Evolutionary conservation across 768 basidiomycete genomes (phyloP).

Genomic region (Hebeloma cylindrosporum): DNA sequence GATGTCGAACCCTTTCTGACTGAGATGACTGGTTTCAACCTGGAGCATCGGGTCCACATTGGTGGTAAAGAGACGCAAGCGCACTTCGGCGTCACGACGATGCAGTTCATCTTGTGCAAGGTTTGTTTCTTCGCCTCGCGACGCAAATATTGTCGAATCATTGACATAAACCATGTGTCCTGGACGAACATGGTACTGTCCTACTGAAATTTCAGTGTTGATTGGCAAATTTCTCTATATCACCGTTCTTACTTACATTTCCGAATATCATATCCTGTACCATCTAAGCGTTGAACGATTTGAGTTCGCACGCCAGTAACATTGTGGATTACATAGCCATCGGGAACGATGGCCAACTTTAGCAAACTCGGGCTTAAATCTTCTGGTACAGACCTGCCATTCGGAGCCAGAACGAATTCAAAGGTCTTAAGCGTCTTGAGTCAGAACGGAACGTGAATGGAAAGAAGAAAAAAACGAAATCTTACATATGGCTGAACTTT

Average conservation of each 20-base stretch:
- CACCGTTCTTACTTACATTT: conserved; percentile 54
- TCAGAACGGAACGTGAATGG: background rate
- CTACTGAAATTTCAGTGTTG: conserved; percentile 50
- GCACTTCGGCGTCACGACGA: conserved; percentile 43
- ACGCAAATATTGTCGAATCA: conserved; percentile 50
- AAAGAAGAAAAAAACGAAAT: conserved; percentile 5
- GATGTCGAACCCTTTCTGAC: conserved; percentile 41
- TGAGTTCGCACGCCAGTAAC: conserved; percentile 76
- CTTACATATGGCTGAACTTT: conserved; percentile 67
- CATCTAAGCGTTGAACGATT: conserved; percentile 78
- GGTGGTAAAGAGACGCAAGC: conserved; percentile 59
- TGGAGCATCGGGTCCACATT: conserved; percentile 46
- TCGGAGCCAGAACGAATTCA: conserved; percentile 75
- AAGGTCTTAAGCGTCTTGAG: conserved; percentile 52
- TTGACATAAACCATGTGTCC: conserved; percentile 85
- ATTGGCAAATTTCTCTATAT: background rate
- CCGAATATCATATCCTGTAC: conserved; percentile 82
- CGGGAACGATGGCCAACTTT: conserved; percentile 60
- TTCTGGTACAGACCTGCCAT: conserved; percentile 55
- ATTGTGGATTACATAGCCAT: conserved; percentile 77
- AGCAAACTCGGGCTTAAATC: conserved; percentile 66
- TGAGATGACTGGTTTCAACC: conserved; percentile 37
- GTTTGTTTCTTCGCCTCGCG: conserved; percentile 29
- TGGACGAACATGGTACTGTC: conserved; percentile 73
- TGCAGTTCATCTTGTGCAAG: conserved; percentile 26